Base-by-base conservation (phyloP, 192 early-diverging fungal species). In the Coemansia interrupta region DNA sequence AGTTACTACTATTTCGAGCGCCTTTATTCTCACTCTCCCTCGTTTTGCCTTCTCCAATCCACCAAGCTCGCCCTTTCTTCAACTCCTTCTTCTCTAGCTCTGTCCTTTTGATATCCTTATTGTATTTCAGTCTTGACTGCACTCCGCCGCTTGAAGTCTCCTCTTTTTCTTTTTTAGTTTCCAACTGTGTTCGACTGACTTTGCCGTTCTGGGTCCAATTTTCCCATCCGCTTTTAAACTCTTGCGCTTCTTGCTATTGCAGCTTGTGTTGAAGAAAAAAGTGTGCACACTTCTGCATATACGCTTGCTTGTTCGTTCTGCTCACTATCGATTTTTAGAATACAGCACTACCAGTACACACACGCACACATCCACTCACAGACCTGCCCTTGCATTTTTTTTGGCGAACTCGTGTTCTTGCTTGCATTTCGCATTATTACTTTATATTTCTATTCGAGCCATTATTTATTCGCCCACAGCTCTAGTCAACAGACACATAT, bases 361-460 rank as follows among this genome's bases (percentile, higher is more conserved):
- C 43, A n/a, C 43, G 38, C 26, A 44, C 10, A 36, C 10, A 36
- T 8, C 3, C 10, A 36, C 32, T 49, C 47, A 54, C 60, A 61
- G 51, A 54, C 50, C 60, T 54, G 65, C 65, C 65, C 65, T 68
- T 64, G 62, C 54, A 60, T 64, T 22, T 56, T 57, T 54, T 53
- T 46, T 24, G 55, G 20, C 24, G 40, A 47, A 57, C 69, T 56
- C 63, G 69, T 65, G 69, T 62, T 58, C 40, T 58, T 12, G 54
- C 63, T 50, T 65, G 69, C 61, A 70, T 70, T 49, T 29, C 67
- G 56, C 61, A 63, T 56, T 63, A 32, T 60, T 60, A 32, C 48
- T 24, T 29, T 48, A 43, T 20, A 19, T 48, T 60, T 38, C 20
- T 46, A 23, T 45, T 47, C 49, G 47, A 29, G 47, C 47, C 47